phyloP scores from a whole-genome alignment of 1,284 basidiomycete genomes.

The Rhodofomes roseus region DNA sequence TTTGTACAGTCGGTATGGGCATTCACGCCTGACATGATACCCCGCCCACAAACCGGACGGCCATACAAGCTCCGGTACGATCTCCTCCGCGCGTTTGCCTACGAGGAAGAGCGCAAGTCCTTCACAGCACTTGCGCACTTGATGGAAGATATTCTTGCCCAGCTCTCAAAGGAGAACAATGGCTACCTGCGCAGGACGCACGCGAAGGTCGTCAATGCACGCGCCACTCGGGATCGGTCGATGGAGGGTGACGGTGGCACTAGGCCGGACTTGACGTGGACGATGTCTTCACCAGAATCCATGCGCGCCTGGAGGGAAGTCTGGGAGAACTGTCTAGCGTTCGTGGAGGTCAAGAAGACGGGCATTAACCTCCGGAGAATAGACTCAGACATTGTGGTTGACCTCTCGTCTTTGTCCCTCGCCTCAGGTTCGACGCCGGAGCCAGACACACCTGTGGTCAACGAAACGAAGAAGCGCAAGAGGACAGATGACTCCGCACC shows the following conservation, averaged over 20 bases:
- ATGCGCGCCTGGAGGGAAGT: not conserved
- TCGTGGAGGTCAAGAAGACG: constrained; percentile 1
- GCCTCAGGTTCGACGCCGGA: not conserved
- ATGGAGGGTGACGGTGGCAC: not conserved
- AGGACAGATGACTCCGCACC: not conserved
- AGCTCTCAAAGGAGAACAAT: not conserved
- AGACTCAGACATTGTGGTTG: not conserved
- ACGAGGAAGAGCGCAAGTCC: not conserved
- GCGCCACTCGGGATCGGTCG: not conserved
- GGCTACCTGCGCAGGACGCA: not conserved
- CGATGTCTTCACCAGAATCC: not conserved
- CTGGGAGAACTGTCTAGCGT: not conserved
- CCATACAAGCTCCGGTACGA: not conserved
- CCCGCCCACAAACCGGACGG: not conserved
- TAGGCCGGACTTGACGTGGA: not conserved
- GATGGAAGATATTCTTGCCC: not conserved
- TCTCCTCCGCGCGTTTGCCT: not conserved
- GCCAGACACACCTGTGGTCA: not conserved
- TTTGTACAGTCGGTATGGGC: not conserved
- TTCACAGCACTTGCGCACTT: not conserved
- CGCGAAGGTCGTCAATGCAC: not conserved
- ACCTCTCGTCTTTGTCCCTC: not conserved
- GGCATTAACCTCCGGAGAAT: not conserved
- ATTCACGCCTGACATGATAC: not conserved
- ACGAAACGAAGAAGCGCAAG: not conserved